phyloP scores from a whole-genome alignment of 2,329 filamentous ascomycete genomes.

The Sporothrix dimorphospora region DNA sequence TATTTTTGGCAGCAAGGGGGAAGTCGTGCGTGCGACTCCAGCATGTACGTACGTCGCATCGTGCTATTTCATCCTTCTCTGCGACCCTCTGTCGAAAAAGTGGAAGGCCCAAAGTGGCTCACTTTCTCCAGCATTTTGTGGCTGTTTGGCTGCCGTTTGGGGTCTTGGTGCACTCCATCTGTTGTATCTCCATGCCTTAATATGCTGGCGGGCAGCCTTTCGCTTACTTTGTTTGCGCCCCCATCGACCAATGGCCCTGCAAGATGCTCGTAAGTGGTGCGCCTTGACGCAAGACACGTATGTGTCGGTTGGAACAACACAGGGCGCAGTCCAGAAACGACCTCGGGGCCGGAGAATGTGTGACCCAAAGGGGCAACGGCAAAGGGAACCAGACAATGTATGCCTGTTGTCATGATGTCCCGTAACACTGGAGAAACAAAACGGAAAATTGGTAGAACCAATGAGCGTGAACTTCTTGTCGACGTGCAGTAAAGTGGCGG shows the following conservation, averaged over 20 bases:
- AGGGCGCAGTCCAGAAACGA: not conserved
- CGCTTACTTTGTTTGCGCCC: slow-evolving; percentile 15
- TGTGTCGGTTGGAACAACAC: slow-evolving; percentile 2
- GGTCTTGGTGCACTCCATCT: not conserved
- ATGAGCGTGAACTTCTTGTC: not conserved
- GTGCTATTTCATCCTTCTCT: not conserved
- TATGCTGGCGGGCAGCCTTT: not conserved
- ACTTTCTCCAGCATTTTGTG: not conserved
- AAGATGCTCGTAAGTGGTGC: not conserved
- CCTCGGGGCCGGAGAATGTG: not conserved
- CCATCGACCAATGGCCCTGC: slow-evolving; percentile 1
- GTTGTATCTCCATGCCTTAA: not conserved
- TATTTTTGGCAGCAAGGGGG: slow-evolving; percentile 23
- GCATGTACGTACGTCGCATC: not conserved
- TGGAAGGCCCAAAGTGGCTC: not conserved
- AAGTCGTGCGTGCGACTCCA: not conserved
- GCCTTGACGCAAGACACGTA: slow-evolving; percentile 16
- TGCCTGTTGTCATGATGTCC: not conserved
- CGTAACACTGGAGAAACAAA: not conserved
- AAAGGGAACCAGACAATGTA: not conserved
- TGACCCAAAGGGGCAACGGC: slow-evolving; percentile 5
- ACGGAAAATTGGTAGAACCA: not conserved
- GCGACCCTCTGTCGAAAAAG: not conserved
- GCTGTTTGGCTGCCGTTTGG: not conserved
- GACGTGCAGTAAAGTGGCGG: not conserved